Conservation (phyloP, 2,329 filamentous ascomycete species). For the Fusarium protoensiforme region DNA sequence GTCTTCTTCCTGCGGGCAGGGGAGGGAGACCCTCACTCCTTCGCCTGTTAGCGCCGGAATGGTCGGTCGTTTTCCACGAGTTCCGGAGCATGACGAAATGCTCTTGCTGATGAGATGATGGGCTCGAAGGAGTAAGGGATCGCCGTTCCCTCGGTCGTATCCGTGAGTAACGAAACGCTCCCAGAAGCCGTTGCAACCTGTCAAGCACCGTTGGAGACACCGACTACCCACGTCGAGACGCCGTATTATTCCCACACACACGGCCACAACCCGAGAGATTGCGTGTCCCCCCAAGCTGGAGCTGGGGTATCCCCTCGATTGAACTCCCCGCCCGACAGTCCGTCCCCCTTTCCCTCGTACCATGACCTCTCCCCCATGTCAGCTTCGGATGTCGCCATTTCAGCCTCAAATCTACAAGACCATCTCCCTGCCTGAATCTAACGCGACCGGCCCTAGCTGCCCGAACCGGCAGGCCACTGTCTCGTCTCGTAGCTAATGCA, state of each 20-base stretch:
- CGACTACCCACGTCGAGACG: not conserved
- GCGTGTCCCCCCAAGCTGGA: not conserved
- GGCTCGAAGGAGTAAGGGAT: constrained; percentile 9
- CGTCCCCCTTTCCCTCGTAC: not conserved
- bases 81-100: constrained; percentile 32
- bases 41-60: constrained; percentile 12
- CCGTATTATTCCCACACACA: not conserved
- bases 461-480: not conserved
- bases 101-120: constrained; percentile 19
- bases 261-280: not conserved
- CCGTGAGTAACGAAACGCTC: not conserved
- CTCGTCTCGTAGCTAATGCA: constrained; percentile 2
- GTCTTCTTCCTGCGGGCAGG: not conserved
- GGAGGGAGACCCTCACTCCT: not conserved
- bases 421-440: not conserved
- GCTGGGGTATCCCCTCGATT: not conserved
- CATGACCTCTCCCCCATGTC: constrained; percentile 2
- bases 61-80: constrained; percentile 21
- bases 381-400: constrained; percentile 34
- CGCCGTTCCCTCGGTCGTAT: not conserved
- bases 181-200: not conserved
- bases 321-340: constrained; percentile 18
- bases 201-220: not conserved
- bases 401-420: constrained; percentile 22
- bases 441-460: not conserved